phyloP scores from a whole-genome alignment of 805 yeast genomes.

The Cyberlindnera mrakii region DNA sequence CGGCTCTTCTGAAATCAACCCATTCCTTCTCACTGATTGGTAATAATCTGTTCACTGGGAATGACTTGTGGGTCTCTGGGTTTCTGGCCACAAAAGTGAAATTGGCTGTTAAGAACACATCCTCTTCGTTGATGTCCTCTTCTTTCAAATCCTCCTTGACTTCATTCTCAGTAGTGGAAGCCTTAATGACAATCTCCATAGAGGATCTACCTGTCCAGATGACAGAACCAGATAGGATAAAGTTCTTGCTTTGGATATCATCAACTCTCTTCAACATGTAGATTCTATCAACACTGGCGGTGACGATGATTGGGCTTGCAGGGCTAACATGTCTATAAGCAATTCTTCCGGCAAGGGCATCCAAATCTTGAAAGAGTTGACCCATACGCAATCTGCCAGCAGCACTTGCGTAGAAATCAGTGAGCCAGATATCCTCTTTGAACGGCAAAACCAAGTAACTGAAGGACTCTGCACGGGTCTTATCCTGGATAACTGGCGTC shows the following conservation, averaged over 20 bases:
- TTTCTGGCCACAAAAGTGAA: conserved; percentile 95
- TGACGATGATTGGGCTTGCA: conserved; percentile 91
- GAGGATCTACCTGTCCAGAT: conserved; percentile 94
- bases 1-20: conserved; percentile 82
- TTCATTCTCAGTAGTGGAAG: conserved; percentile 63
- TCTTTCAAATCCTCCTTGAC: conserved; percentile 50
- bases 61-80: conserved; percentile 85
- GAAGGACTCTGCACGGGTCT: conserved; percentile 74
- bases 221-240: conserved; percentile 83
- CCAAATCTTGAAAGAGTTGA: conserved; percentile 89
- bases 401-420: conserved; percentile 86
- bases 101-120: conserved; percentile 79
- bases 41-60: conserved; percentile 74
- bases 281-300: conserved; percentile 91
- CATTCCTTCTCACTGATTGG: conserved; percentile 75
- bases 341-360: conserved; percentile 89
- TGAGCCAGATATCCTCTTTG: conserved; percentile 72
- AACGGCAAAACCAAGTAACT: conserved; percentile 69
- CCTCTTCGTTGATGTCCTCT: conserved; percentile 51
- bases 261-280: conserved; percentile 82
- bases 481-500: conserved; percentile 63
- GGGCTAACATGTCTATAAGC: conserved; percentile 93
- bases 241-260: conserved; percentile 66
- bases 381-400: conserved; percentile 91
- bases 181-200: conserved; percentile 91